Base-by-base conservation (phyloP, 495 filamentous ascomycete species). In the Thozetella sp. region DNA sequence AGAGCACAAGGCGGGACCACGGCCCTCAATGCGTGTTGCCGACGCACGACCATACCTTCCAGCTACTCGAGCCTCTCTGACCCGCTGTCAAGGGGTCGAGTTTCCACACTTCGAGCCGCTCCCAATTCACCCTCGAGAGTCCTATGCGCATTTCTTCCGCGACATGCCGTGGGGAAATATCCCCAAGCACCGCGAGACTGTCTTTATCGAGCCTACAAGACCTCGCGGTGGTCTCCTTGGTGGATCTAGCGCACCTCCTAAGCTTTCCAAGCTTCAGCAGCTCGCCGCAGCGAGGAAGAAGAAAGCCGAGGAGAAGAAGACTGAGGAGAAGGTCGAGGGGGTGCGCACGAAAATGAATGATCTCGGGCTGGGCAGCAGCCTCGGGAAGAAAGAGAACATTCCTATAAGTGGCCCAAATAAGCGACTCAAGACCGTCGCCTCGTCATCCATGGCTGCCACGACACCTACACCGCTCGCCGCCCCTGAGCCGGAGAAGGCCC, bases 91-190 rank as follows among this genome's bases (percentile, higher is more conserved):
- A 66, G 63, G 27, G 50, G 56, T 27, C 19, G 53, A 57, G 40
- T 53, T 20, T 52, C 24, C 52, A 22, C 22, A 22, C 25, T 22
- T 27, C 2, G 37, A 27, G 40, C 3, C 45, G 20, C 15, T 9
- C 13, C 20, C 43, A 2, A 20, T 25, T 12, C 34, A 13, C 3
- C 19, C 58, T 30, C 58, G 52, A 13, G 2, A 37, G 40, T 60
- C 59, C 3, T 37, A 62, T 43, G 51, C 68, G 2, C 6, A 64
- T 53, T 91, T 94, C 78, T 99, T 97, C 68, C 79, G 76, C 57
- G 95, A 96, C 66, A 86, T 86, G 60, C 92, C 94, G 0, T 99
- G 95, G 95, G 81, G 92, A 22, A 86, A 89, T 58, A 79, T 96
- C 26, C 92, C 93, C 22, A 63, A 71, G 22, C 74, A 92, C 53